phyloP scores from a whole-genome alignment of 2,329 filamentous ascomycete genomes.

The Rhynchosporium agropyri region DNA sequence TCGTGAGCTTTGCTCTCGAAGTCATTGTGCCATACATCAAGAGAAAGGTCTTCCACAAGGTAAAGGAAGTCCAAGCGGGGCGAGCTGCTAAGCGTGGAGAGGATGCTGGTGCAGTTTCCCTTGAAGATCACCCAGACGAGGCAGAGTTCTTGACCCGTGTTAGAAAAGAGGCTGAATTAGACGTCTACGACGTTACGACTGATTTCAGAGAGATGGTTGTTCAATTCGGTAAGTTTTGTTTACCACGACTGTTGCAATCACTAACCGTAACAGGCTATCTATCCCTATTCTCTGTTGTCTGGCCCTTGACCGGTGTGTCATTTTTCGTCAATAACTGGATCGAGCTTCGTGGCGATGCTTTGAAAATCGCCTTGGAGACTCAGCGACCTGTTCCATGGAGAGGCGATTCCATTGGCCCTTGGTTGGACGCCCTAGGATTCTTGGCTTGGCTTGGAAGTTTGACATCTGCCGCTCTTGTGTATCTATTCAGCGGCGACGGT shows the following conservation, averaged over 20 bases:
- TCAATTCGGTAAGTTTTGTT: slow-evolving; percentile 61
- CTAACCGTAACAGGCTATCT: slow-evolving; percentile 69
- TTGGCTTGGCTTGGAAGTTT: slow-evolving; percentile 93
- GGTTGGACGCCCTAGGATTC: slow-evolving; percentile 83
- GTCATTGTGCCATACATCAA: slow-evolving; percentile 84
- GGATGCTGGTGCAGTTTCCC: slow-evolving; percentile 44
- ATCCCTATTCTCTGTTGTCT: slow-evolving; percentile 87
- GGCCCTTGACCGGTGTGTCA: slow-evolving; percentile 87
- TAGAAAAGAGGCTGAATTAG: slow-evolving; percentile 79
- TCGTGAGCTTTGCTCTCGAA: slow-evolving; percentile 85
- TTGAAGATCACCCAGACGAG: slow-evolving; percentile 75
- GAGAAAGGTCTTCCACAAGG: slow-evolving; percentile 74
- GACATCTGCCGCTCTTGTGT: slow-evolving; percentile 84
- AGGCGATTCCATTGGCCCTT: slow-evolving; percentile 91
- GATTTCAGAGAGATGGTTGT: slow-evolving; percentile 95
- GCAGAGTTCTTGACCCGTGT: slow-evolving; percentile 78
- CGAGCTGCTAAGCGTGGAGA: slow-evolving; percentile 58
- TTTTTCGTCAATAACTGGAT: slow-evolving; percentile 97
- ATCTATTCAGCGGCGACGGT: slow-evolving; percentile 76
- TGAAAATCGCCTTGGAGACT: slow-evolving; percentile 91
- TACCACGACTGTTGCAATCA: not conserved
- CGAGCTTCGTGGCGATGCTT: slow-evolving; percentile 87
- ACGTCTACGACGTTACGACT: slow-evolving; percentile 82
- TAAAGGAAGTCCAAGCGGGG: slow-evolving; percentile 70
- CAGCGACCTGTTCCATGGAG: slow-evolving; percentile 88